Evolutionary conservation across 352 stramenopile genomes (phyloP).

Genomic region (Pythium pyrilobum): DNA sequence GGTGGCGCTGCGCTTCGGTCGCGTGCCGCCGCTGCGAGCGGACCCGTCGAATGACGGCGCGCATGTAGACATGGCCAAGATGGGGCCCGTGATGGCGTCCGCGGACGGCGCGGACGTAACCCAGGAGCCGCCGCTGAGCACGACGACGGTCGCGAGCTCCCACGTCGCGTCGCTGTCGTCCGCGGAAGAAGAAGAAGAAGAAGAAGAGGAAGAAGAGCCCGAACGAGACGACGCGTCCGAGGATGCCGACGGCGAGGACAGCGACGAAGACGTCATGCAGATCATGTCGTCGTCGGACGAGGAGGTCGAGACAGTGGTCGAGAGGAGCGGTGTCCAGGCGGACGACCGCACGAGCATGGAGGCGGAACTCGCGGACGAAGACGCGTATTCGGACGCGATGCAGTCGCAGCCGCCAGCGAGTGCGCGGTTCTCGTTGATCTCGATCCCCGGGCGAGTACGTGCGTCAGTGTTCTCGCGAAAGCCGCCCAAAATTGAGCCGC

Average conservation of each 20-base stretch:
- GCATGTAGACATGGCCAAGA: neutral
- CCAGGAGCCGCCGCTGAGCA: conserved; percentile 16
- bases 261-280: conserved; percentile 28
- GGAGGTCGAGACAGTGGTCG: neutral
- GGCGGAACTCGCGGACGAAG: conserved; percentile 1
- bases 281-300: conserved; percentile 34
- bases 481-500: neutral
- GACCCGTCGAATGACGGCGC: neutral
- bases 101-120: neutral
- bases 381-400: neutral
- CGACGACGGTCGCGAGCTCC: conserved; percentile 15
- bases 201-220: neutral
- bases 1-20: conserved; percentile 6
- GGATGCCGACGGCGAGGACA: conserved; percentile 32
- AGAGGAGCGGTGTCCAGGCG: neutral
- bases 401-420: neutral
- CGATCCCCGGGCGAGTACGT: conserved; percentile 17
- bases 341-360: conserved; percentile 3
- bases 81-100: too few species aligned
- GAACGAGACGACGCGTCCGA: conserved; percentile 30
- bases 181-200: conserved; percentile 7
- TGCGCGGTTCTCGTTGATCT: conserved; percentile 14
- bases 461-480: conserved; percentile 16
- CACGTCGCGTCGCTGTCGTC: conserved; percentile 16
- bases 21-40: neutral